A percentile compares a stretch with the other conserved stretches of the same genome.
These are phyloP conservation scores for Penicillium arizonense DNA, from an alignment of 495 filamentous ascomycete genomes.

Conservation along the genomic window DNA sequence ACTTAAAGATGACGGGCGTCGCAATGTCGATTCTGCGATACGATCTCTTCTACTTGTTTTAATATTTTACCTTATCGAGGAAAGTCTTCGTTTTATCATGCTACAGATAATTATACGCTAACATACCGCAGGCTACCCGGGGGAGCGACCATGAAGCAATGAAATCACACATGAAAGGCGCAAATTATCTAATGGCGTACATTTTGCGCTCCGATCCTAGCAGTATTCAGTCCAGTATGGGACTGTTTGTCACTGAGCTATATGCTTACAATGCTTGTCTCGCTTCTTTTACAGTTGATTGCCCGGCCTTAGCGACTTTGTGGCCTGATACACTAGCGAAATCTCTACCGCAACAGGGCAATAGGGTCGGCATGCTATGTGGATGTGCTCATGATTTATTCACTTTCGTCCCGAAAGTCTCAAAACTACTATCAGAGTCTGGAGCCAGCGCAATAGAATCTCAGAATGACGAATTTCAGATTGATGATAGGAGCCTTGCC, in stretches of 20 bases:
- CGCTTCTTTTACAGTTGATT: constrained; percentile 14
- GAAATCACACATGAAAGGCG: constrained; percentile 16
- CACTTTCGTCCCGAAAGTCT: constrained; percentile 7
- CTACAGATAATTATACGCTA: not conserved
- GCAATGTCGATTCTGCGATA: constrained; percentile 11
- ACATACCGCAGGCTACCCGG: constrained; percentile 14
- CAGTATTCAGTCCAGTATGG: constrained; percentile 5
- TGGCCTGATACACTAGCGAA: not conserved
- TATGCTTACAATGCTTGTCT: constrained; percentile 17
- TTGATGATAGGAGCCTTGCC: not conserved
- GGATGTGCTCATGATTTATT: constrained; percentile 18
- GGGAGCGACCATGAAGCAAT: constrained; percentile 17
- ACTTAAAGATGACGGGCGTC: not conserved
- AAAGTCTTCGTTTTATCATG: not conserved
- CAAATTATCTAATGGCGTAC: constrained; percentile 18
- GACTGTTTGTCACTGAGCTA: constrained; percentile 11
- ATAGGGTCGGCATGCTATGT: constrained; percentile 9
- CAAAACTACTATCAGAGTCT: constrained; percentile 3
- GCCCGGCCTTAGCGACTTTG: not conserved
- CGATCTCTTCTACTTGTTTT: constrained; percentile 15
- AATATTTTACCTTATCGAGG: constrained; percentile 20
- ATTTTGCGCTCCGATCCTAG: not conserved
- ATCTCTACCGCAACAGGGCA: not conserved
- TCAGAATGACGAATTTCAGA: not conserved
- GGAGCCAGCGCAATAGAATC: not conserved